Percentiles rank a stretch among this genome's conserved stretches.
Evolutionary conservation across 23 red algal genomes (phyloP).

Genomic region (Chondrus crispus): DNA sequence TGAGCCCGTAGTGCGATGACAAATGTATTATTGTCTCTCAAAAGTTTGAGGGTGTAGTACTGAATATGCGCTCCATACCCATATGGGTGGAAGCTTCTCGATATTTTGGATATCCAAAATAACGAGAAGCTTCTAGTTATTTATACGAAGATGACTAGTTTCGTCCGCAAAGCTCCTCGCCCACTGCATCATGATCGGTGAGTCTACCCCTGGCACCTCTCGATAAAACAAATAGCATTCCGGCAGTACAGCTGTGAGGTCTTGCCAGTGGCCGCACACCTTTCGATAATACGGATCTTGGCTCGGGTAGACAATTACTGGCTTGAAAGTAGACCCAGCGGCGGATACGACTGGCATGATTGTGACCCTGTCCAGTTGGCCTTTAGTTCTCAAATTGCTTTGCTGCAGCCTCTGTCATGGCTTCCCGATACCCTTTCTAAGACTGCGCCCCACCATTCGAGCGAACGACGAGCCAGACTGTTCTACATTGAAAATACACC

Average conservation of each 20-base stretch:
- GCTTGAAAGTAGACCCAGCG: background rate
- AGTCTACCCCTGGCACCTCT: background rate
- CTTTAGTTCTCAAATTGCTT: background rate
- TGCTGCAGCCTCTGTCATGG: background rate
- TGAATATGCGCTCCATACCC: background rate
- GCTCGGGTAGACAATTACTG: background rate
- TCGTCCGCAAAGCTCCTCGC: background rate
- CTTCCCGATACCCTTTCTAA: background rate
- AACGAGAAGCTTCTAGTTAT: background rate
- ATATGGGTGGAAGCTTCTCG: no score
- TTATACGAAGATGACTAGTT: background rate
- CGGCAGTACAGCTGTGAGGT: background rate
- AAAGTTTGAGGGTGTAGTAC: background rate
- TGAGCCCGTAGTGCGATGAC: constrained; percentile 7
- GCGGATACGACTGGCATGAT: background rate
- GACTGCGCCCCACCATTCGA: background rate
- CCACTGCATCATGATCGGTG: background rate
- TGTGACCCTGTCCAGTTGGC: background rate
- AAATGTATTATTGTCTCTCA: background rate
- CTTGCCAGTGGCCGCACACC: background rate
- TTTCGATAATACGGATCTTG: background rate
- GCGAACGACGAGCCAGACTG: background rate
- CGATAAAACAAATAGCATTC: background rate
- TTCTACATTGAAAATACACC: background rate
- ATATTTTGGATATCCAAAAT: no score